Percentiles rank a stretch among this genome's conserved stretches.
These are phyloP conservation scores for Diaporthe sp. DNA, from an alignment of 2,329 filamentous ascomycete species.

Conservation along the genomic window DNA sequence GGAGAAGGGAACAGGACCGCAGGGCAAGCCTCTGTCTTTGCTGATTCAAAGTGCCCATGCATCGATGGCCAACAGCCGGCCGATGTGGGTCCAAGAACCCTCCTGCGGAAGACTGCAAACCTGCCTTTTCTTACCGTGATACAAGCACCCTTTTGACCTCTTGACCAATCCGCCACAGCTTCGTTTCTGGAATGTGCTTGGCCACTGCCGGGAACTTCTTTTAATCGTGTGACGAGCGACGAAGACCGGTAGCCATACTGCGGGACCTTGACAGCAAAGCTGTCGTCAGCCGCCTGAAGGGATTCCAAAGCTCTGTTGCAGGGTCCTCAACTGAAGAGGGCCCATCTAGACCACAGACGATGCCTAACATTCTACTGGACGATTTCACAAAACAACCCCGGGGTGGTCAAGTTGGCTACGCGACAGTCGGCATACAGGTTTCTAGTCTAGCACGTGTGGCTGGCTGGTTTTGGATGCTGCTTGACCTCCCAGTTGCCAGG, in stretches of 20 bases:
- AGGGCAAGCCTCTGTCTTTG: neutral
- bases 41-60: neutral
- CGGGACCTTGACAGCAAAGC: neutral
- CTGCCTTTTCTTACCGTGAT: neutral
- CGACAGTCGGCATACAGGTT: too few species aligned
- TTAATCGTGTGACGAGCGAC: neutral
- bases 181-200: neutral
- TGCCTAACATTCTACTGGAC: too few species aligned
- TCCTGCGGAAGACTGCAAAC: neutral
- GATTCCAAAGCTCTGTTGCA: too few species aligned
- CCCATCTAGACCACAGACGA: neutral
- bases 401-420: too few species aligned
- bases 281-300: neutral
- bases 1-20: neutral
- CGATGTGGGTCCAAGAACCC: slow-evolving; percentile 1
- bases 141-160: neutral
- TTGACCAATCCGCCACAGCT: neutral
- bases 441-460: too few species aligned
- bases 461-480: too few species aligned
- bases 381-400: neutral
- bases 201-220: neutral
- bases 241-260: too few species aligned
- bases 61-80: neutral
- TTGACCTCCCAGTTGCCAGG: neutral
- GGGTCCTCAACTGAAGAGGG: too few species aligned